Conservation (phyloP, 2,329 filamentous ascomycete genomes). For the Sporothrix globosa region DNA sequence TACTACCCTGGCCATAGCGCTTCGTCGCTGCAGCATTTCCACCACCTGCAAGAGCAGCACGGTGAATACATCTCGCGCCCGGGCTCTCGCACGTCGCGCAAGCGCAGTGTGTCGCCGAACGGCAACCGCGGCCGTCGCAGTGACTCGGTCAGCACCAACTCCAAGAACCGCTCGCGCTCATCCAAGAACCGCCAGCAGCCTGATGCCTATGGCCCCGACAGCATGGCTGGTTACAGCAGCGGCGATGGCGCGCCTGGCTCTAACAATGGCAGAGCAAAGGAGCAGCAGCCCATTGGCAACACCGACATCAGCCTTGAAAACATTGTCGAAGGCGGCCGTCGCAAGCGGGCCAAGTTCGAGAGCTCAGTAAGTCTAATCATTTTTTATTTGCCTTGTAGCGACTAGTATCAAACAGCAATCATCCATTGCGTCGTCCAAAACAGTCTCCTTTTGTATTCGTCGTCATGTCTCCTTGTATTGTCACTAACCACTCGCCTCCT, state of each 20-base stretch:
- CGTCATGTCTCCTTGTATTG: not conserved
- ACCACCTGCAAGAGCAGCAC: slow-evolving; percentile 46
- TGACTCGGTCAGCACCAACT: slow-evolving; percentile 65
- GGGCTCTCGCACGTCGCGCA: slow-evolving; percentile 69
- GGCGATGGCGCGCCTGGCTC: slow-evolving; percentile 81
- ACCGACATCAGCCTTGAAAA: slow-evolving; percentile 98
- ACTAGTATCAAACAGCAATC: not conserved
- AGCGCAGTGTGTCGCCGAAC: slow-evolving; percentile 77
- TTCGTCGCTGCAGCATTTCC: slow-evolving; percentile 41
- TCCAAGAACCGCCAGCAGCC: slow-evolving; percentile 53
- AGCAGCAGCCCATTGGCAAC: slow-evolving; percentile 73
- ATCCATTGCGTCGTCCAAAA: not conserved
- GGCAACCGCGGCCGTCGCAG: slow-evolving; percentile 73
- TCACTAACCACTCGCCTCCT: slow-evolving; percentile 26
- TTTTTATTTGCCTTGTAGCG: slow-evolving; percentile 31
- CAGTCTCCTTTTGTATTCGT: not conserved
- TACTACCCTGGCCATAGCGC: slow-evolving; percentile 53
- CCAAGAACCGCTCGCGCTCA: slow-evolving; percentile 68
- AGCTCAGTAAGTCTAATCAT: slow-evolving; percentile 77
- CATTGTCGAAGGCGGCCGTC: slow-evolving; percentile 93
- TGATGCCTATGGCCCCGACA: slow-evolving; percentile 63
- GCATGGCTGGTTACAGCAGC: slow-evolving; percentile 77
- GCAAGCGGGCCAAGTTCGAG: slow-evolving; percentile 93
- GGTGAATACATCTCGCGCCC: slow-evolving; percentile 68
- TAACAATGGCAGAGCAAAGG: slow-evolving; percentile 75